phyloP scores from a whole-genome alignment of 495 filamentous ascomycete genomes.

The Talaromyces thailandensis region DNA sequence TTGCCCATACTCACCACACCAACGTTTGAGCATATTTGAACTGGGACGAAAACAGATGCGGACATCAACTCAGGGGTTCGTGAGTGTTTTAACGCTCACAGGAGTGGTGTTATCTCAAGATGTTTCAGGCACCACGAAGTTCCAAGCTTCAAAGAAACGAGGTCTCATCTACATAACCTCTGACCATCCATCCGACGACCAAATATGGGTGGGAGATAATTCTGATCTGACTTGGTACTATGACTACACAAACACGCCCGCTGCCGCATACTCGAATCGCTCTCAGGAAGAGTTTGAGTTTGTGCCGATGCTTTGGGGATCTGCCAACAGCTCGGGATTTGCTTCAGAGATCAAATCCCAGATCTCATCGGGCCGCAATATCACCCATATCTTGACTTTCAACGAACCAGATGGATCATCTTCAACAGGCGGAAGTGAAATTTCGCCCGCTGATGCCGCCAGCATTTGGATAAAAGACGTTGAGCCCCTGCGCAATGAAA shows the following conservation, averaged over 20 bases:
- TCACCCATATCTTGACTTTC: slow-evolving; percentile 58
- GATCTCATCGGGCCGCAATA: slow-evolving; percentile 22
- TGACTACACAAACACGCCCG: slow-evolving; percentile 54
- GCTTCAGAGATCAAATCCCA: slow-evolving; percentile 26
- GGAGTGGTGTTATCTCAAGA: not conserved
- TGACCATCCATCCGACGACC: slow-evolving; percentile 42
- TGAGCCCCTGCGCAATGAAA: slow-evolving; percentile 47
- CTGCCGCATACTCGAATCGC: slow-evolving; percentile 32
- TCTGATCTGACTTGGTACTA: slow-evolving; percentile 74
- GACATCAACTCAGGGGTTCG: not conserved
- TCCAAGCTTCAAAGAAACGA: slow-evolving; percentile 49
- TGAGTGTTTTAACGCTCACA: not conserved
- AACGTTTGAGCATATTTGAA: not conserved
- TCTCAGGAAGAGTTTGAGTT: slow-evolving; percentile 45
- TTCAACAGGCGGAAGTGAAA: slow-evolving; percentile 46
- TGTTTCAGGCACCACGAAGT: slow-evolving; percentile 1
- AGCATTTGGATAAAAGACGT: slow-evolving; percentile 57
- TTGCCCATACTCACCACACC: not conserved
- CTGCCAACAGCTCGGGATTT: slow-evolving; percentile 5
- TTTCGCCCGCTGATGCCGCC: slow-evolving; percentile 50
- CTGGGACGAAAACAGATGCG: not conserved
- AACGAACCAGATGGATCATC: slow-evolving; percentile 61
- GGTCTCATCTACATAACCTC: slow-evolving; percentile 54
- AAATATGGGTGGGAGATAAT: slow-evolving; percentile 42
- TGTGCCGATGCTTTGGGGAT: slow-evolving; percentile 75